These are phyloP conservation scores for Xylogone sp. DNA, from an alignment of 2,329 filamentous ascomycete genomes.

Conservation along the genomic window DNA sequence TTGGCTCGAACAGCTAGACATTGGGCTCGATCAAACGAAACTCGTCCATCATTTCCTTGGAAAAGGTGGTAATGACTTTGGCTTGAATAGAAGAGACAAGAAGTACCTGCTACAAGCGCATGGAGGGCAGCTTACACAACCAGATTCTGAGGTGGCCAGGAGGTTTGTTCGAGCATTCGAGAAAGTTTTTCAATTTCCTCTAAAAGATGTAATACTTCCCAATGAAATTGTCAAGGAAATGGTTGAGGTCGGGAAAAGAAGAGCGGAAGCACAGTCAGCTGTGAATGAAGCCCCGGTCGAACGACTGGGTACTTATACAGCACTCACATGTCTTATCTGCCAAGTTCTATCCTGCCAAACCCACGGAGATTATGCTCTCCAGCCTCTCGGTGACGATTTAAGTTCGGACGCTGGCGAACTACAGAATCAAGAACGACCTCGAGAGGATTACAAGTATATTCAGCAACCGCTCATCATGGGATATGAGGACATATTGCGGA, in stretches of 20 bases:
- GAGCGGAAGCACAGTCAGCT: background rate
- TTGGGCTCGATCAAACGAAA: constrained; percentile 7
- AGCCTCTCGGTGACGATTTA: background rate
- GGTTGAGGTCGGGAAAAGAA: constrained; percentile 9
- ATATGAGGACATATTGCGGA: constrained; percentile 17
- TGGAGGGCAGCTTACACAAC: constrained; percentile 3
- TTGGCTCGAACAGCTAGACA: constrained; percentile 14
- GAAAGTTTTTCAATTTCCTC: constrained; percentile 9
- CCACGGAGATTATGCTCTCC: constrained; percentile 21
- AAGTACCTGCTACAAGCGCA: constrained; percentile 9
- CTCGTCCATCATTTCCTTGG: constrained; percentile 17
- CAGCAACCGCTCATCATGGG: constrained; percentile 12
- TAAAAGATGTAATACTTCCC: constrained; percentile 17
- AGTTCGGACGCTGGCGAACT: background rate
- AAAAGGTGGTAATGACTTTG: background rate
- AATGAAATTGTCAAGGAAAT: constrained; percentile 18
- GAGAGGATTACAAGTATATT: constrained; percentile 11
- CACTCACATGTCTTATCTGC: constrained; percentile 24
- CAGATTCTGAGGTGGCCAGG: constrained; percentile 1
- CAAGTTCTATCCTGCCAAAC: constrained; percentile 21
- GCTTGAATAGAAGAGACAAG: constrained; percentile 6
- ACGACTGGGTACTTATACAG: constrained; percentile 17
- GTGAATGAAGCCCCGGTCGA: background rate
- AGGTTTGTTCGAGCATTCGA: constrained; percentile 13
- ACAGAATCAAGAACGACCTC: background rate